Percentiles rank a stretch among this genome's conserved stretches.
Evolutionary conservation across 2,329 filamentous ascomycete genomes (phyloP).

Genomic region (Apiospora hydei): DNA sequence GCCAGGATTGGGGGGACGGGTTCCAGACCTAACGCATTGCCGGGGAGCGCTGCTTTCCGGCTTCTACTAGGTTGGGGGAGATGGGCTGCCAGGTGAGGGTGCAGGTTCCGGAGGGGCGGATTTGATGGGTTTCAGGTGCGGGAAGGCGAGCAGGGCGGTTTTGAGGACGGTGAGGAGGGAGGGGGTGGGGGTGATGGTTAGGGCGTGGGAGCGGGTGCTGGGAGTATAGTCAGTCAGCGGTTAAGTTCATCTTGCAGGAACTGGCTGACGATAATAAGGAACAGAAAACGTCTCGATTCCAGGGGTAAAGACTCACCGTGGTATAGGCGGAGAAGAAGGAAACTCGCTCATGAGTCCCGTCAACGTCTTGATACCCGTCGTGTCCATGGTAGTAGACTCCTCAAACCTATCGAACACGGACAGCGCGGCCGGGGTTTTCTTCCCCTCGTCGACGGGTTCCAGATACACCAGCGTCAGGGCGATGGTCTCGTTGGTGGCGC

Average conservation of each 20-base stretch:
- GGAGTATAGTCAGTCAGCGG: neutral
- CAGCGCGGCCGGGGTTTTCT: slow-evolving; percentile 4
- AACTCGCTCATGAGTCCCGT: slow-evolving; percentile 20
- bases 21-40: slow-evolving; percentile 12
- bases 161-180: neutral
- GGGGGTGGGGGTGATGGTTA: slow-evolving; percentile 11
- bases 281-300: too few relatives aligned
- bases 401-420: slow-evolving; percentile 22
- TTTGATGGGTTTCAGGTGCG: slow-evolving; percentile 13
- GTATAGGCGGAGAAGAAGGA: neutral
- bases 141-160: neutral
- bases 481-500: slow-evolving; percentile 16
- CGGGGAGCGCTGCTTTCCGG: neutral
- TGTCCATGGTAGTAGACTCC: neutral
- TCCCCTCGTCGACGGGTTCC: neutral
- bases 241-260: neutral
- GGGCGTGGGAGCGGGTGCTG: slow-evolving; percentile 9
- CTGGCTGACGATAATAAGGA: too few relatives aligned
- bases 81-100: slow-evolving; percentile 23
- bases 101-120: neutral
- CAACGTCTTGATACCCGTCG: slow-evolving; percentile 19
- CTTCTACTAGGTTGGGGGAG: slow-evolving; percentile 8
- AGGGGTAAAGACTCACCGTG: slow-evolving; percentile 7
- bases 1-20: slow-evolving; percentile 19
- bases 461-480: slow-evolving; percentile 17